phyloP scores from a whole-genome alignment of 2,329 filamentous ascomycete species.

The Tolypocladium sp. region DNA sequence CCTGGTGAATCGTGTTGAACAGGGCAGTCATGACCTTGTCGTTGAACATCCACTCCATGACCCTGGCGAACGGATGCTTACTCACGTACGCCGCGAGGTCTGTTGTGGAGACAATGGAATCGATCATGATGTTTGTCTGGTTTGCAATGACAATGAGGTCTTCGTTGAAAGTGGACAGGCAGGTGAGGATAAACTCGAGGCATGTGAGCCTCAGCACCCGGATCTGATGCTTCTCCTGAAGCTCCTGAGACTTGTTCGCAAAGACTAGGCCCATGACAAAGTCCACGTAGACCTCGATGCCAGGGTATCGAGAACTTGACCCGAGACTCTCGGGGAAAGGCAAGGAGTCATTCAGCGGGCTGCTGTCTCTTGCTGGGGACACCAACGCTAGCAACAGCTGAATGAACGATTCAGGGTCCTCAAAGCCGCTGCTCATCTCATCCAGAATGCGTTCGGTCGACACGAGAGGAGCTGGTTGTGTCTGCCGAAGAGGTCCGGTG shows the following conservation, averaged over 20 bases:
- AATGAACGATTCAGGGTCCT: conserved; percentile 79
- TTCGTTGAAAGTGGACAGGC: conserved; percentile 85
- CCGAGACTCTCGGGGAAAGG: conserved; percentile 85
- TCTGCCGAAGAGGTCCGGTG: conserved; percentile 20
- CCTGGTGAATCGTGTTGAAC: conserved; percentile 71
- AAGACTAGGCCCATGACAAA: conserved; percentile 78
- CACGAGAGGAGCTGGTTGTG: conserved; percentile 23
- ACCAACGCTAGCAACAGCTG: conserved; percentile 66
- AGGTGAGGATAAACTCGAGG: conserved; percentile 72
- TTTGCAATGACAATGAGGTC: conserved; percentile 81
- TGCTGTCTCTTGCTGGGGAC: conserved; percentile 51
- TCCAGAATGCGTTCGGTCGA: conserved; percentile 60
- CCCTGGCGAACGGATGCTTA: conserved; percentile 83
- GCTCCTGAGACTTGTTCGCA: conserved; percentile 54
- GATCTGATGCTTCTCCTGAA: conserved; percentile 58
- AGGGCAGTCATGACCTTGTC: conserved; percentile 75
- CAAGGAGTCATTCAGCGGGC: conserved; percentile 61
- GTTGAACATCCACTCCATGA: conserved; percentile 98
- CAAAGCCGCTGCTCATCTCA: conserved; percentile 68
- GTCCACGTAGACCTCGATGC: conserved; percentile 88
- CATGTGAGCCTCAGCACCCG: conserved; percentile 70
- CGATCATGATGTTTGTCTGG: conserved; percentile 65
- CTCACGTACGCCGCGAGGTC: conserved; percentile 73
- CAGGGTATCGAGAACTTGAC: conserved; percentile 62
- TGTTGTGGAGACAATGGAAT: conserved; percentile 63